Evolutionary conservation across 495 filamentous ascomycete genomes (phyloP), one percentile per base, ranked within the genome.

Genomic region (Aspergillus bridgeri): DNA sequence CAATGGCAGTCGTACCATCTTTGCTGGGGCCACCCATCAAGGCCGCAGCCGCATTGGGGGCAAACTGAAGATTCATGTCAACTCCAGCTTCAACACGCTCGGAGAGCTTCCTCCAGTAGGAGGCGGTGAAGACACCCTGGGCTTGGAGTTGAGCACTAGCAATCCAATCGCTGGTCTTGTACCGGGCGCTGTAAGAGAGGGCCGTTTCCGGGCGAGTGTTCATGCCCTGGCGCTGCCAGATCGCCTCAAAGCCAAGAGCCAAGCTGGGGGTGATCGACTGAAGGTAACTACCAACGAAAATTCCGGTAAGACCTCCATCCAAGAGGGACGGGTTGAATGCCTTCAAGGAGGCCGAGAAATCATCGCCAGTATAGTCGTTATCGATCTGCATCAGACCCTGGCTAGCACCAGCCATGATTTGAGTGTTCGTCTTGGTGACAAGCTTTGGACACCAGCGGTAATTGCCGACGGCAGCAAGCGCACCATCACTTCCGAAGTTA

Each of bases 81-180:
- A 96, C 90, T 73, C 95, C 95, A 56, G 91, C 92, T 74, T 97
- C 92, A 25, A 99, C 91, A 68, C 90, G 90, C 54, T 98, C 94
- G n/a, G 91, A 91, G 64, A 99, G 75, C 65, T 82, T 87, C 62
- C 89, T 85, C 95, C 95, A 99, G 83, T 93, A 99, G 6, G 91
- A 91, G n/a, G 91, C 86, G 64, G 88, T 89, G 52, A 99, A 72
- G 47, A 85, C 89, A 45, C 93, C 91, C 71, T 90, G 87, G 42
- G 86, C 84, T 68, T 95, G 86, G 24, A 96, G 69, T 66, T 96
- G 91, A 61, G 86, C 89, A 53, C 85, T 92, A 22, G 89, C 93
- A 65, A 96, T 86, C 91, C 92, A 99, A 63, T 96, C 91, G 22
- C 84, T 79, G 19, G 88, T 81, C 79, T 89, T 93, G 78, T 98